Percentiles rank a stretch among this genome's conserved stretches.
These are phyloP conservation scores for Chionographis japonica DNA, from an alignment of 106 monocot genomes.

Conservation along the genomic window DNA sequence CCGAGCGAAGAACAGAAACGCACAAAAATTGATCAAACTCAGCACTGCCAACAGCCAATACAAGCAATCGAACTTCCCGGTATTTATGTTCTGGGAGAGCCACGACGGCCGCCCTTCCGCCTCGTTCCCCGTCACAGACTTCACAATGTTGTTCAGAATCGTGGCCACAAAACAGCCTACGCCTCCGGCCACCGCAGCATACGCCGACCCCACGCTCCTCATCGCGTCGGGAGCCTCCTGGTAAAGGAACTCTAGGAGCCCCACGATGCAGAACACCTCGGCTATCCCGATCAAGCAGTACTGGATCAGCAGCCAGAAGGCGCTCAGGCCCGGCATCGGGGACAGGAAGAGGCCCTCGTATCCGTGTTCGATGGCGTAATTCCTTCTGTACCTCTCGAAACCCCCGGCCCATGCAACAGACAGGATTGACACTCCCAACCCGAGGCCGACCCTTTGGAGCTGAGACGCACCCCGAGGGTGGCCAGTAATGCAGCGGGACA, in stretches of 20 bases:
- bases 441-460: conserved; percentile 81
- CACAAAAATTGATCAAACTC: conserved; percentile 59
- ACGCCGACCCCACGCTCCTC: conserved; percentile 80
- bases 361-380: conserved; percentile 62
- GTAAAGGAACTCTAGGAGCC: conserved; percentile 83
- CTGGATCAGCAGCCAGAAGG: conserved; percentile 90
- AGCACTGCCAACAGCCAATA: conserved; percentile 76
- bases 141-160: conserved; percentile 68
- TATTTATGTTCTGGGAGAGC: conserved; percentile 89
- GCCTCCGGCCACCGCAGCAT: conserved; percentile 91
- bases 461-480: conserved; percentile 87
- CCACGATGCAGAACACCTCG: conserved; percentile 86
- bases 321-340: conserved; percentile 69
- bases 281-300: conserved; percentile 84
- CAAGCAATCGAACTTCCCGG: conserved; percentile 73
- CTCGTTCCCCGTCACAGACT: conserved; percentile 60
- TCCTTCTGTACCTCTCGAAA: conserved; percentile 76
- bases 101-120: conserved; percentile 53
- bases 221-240: conserved; percentile 96
- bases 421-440: conserved; percentile 60
- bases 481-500: conserved; percentile 72
- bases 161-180: conserved; percentile 79
- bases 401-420: conserved; percentile 69
- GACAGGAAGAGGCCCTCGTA: conserved; percentile 49
- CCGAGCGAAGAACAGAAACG: conserved; percentile 59